Evolutionary conservation across 768 basidiomycete genomes (phyloP).

Genomic region (Podaxis sp.): DNA sequence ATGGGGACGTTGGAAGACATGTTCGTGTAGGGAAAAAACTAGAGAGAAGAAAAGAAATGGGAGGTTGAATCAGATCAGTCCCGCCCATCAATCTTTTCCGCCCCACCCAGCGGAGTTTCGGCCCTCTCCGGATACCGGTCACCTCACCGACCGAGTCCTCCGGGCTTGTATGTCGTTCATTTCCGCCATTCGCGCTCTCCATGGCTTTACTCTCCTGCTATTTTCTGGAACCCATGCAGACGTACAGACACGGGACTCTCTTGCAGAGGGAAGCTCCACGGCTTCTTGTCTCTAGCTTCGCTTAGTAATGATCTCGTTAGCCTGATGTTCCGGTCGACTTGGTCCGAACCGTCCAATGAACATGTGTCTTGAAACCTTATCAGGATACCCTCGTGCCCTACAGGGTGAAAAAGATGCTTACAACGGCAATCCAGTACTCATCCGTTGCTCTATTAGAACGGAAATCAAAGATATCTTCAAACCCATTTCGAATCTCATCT

Average conservation of each 20-base stretch:
- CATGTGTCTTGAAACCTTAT: conserved; percentile 8
- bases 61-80: conserved; percentile 5
- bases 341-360: neutral
- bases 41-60: conserved; percentile 16
- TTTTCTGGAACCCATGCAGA: too few species aligned
- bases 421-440: neutral
- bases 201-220: too few species aligned
- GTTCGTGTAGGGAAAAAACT: conserved; percentile 16
- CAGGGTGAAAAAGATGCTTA: neutral
- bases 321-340: too few species aligned
- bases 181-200: neutral
- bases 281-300: too few species aligned
- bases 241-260: too few species aligned
- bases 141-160: neutral
- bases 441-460: neutral
- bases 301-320: too few species aligned
- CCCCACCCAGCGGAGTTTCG: conserved; percentile 19
- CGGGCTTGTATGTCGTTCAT: neutral
- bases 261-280: too few species aligned
- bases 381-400: neutral
- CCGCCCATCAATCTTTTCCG: conserved; percentile 16
- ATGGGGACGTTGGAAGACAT: conserved; percentile 78
- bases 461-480: too few species aligned
- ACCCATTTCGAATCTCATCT: too few species aligned
- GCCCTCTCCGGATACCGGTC: conserved; percentile 11